Evolutionary conservation across 768 basidiomycete genomes (phyloP).

Genomic region (Mycena latifolia): DNA sequence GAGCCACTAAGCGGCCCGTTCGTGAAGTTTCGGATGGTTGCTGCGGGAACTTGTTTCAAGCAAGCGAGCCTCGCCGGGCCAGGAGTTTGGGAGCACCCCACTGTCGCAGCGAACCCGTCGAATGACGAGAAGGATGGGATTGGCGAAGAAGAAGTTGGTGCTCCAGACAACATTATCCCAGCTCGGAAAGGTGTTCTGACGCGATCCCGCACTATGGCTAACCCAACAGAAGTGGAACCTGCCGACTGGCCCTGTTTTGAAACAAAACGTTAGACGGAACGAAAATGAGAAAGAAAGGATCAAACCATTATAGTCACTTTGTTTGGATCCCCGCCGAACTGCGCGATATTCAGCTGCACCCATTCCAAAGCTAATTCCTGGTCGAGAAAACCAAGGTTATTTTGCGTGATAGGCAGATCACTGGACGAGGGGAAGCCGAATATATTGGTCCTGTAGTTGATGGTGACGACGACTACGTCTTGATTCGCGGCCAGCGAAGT

Average conservation of each 20-base stretch:
- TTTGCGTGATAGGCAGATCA: slow-evolving; percentile 17
- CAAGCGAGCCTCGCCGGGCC: slow-evolving; percentile 37
- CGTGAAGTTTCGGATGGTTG: no score
- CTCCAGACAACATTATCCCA: slow-evolving; percentile 14
- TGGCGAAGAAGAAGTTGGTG: background rate
- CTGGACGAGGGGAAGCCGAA: slow-evolving; percentile 21
- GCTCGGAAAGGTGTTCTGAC: slow-evolving; percentile 17
- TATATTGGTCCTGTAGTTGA: slow-evolving; percentile 25
- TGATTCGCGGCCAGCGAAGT: slow-evolving; percentile 21
- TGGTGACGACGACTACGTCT: slow-evolving; percentile 23
- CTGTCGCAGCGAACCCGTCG: slow-evolving; percentile 14
- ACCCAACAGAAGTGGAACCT: background rate
- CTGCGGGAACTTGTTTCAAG: slow-evolving; percentile 37
- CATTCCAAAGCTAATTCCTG: slow-evolving; percentile 18
- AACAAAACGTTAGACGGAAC: no score
- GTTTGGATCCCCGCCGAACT: no score
- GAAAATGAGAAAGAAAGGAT: no score
- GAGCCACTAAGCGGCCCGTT: slow-evolving; percentile 33
- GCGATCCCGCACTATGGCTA: background rate
- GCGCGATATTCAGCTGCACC: slow-evolving; percentile 12
- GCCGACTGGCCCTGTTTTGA: slow-evolving; percentile 20
- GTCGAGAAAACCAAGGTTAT: slow-evolving; percentile 27
- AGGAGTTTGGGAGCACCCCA: slow-evolving; percentile 35
- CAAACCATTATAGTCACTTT: no score
- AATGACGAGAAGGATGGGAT: slow-evolving; percentile 16